Evolutionary conservation across 169 alveolate genomes (phyloP).

Genomic region (Cyclospora cayetanensis): DNA sequence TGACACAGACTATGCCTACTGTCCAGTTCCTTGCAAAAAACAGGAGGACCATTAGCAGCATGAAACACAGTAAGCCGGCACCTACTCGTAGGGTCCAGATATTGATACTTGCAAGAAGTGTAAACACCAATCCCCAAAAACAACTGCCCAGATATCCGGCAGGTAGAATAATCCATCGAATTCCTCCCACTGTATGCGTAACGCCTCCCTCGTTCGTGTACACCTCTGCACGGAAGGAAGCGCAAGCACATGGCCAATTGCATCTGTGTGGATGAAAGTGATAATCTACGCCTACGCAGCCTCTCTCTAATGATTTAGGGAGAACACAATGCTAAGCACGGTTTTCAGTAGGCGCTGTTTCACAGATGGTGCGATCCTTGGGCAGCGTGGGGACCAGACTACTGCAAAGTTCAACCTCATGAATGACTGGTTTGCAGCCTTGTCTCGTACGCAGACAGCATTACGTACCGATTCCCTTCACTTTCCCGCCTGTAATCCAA

Average conservation of each 20-base stretch:
- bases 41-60: conserved; percentile 75
- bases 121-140: conserved; percentile 79
- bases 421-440: conserved; percentile 2
- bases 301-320: not conserved
- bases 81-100: conserved; percentile 77
- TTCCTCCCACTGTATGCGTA: conserved; percentile 80
- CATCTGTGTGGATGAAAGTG: not conserved
- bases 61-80: conserved; percentile 76
- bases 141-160: conserved; percentile 83
- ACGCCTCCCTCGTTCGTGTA: conserved; percentile 80
- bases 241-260: too few relatives aligned
- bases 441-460: conserved; percentile 31
- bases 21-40: conserved; percentile 77
- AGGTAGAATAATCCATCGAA: conserved; percentile 75
- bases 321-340: too few relatives aligned
- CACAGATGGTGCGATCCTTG: too few relatives aligned
- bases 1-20: conserved; percentile 74
- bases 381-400: too few relatives aligned
- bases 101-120: conserved; percentile 77
- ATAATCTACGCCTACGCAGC: not conserved
- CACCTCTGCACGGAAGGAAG: conserved; percentile 75
- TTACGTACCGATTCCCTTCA: conserved; percentile 78
- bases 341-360: too few relatives aligned
- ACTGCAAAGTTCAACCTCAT: not conserved
- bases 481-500: conserved; percentile 83